Percentiles rank a stretch among this genome's conserved stretches.
Evolutionary conservation across 805 yeast species (phyloP).

Genomic region (Pichia phayaonensis): DNA sequence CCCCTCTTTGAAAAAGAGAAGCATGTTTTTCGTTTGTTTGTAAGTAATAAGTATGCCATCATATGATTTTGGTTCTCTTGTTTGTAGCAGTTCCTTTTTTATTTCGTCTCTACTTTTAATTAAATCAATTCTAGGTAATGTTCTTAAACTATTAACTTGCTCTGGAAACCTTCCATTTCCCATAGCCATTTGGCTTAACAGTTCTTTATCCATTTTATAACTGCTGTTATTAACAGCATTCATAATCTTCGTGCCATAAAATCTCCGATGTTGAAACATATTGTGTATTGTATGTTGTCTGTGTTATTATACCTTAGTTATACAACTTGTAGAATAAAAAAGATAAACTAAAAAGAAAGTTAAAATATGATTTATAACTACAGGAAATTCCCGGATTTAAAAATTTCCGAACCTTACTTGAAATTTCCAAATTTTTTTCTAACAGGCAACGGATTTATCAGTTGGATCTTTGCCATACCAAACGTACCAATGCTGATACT

Average conservation of each 20-base stretch:
- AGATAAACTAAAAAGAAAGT: neutral
- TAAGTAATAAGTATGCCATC: slow-evolving; percentile 12
- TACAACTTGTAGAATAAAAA: neutral
- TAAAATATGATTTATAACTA: too few relatives aligned
- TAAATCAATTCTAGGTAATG: slow-evolving; percentile 19
- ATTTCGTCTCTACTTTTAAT: slow-evolving; percentile 10
- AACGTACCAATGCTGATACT: slow-evolving; percentile 53
- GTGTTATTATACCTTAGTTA: neutral
- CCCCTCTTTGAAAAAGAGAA: slow-evolving; percentile 53
- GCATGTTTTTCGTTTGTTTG: slow-evolving; percentile 17
- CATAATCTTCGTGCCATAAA: neutral
- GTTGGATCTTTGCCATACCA: slow-evolving; percentile 64
- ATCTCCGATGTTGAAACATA: neutral
- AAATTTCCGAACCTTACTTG: too few relatives aligned
- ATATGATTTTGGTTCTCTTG: slow-evolving; percentile 6
- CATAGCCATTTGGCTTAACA: neutral
- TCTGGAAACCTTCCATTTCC: neutral
- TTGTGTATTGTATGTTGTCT: neutral
- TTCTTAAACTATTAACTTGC: slow-evolving; percentile 1
- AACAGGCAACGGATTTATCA: slow-evolving; percentile 41
- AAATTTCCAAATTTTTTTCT: neutral
- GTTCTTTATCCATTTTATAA: neutral
- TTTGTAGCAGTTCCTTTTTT: slow-evolving; percentile 2
- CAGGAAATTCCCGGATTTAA: too few relatives aligned
- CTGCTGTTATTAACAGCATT: neutral